Conservation (phyloP, 345 rosid species). For the Linum trigynum region DNA sequence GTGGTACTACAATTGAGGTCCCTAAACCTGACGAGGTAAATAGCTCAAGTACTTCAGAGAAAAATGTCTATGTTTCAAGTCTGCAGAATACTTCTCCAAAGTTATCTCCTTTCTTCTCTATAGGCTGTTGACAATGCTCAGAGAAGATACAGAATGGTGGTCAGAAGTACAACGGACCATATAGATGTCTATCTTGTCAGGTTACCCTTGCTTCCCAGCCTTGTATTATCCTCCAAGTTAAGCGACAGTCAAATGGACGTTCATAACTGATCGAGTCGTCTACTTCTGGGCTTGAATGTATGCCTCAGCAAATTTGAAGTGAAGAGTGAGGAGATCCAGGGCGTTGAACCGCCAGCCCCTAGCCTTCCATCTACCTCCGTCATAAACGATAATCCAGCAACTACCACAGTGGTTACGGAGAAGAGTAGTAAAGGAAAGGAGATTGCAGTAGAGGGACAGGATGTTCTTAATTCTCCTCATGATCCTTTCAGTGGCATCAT, state of each 20-base stretch:
- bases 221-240: neutral
- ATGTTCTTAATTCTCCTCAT: constrained; percentile 43
- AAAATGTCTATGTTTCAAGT: neutral
- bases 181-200: constrained; percentile 97
- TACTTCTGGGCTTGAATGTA: neutral
- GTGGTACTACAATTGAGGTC: constrained; percentile 95
- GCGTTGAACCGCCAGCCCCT: constrained; percentile 41
- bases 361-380: constrained; percentile 44
- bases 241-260: neutral
- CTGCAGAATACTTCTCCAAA: constrained; percentile 1
- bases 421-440: constrained; percentile 42
- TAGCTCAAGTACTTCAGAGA: constrained; percentile 11
- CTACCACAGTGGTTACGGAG: constrained; percentile 20
- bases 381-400: constrained; percentile 34
- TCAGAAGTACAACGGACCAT: constrained; percentile 95
- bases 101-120: constrained; percentile 10
- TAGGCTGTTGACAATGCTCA: constrained; percentile 89
- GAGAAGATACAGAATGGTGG: constrained; percentile 82
- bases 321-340: constrained; percentile 70
- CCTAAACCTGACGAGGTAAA: constrained; percentile 99
- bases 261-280: constrained; percentile 7
- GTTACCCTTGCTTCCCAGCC: constrained; percentile 29
- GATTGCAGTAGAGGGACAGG: constrained; percentile 29
- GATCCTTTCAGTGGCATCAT: constrained; percentile 79
- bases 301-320: constrained; percentile 74